Evolutionary conservation across 306 rosid genomes (phyloP).

Genomic region (apple (Malus domestica)): DNA sequence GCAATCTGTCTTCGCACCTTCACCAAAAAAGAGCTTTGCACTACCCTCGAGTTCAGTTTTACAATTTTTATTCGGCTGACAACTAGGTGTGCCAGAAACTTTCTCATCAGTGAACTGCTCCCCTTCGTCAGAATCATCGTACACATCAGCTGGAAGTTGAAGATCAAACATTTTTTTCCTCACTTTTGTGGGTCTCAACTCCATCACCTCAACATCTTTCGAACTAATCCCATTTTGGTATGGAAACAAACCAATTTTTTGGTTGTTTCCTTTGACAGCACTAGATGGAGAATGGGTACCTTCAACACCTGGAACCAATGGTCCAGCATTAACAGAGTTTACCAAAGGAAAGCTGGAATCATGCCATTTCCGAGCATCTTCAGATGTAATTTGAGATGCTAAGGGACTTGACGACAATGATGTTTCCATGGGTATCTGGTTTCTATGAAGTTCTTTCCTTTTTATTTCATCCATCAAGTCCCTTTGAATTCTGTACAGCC

Average conservation of each 20-base stretch:
- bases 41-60: slow-evolving; percentile 32
- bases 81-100: slow-evolving; percentile 28
- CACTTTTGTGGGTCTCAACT: slow-evolving; percentile 66
- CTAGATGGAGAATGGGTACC: slow-evolving; percentile 59
- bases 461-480: slow-evolving; percentile 77
- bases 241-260: slow-evolving; percentile 36
- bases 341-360: slow-evolving; percentile 40
- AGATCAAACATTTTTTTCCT: slow-evolving; percentile 82
- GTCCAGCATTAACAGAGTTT: slow-evolving; percentile 42
- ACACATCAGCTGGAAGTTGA: slow-evolving; percentile 82
- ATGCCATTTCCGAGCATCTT: slow-evolving; percentile 56
- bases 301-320: slow-evolving; percentile 47
- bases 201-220: slow-evolving; percentile 63
- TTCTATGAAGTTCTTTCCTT: slow-evolving; percentile 53
- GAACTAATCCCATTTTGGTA: slow-evolving; percentile 53
- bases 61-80: slow-evolving; percentile 35
- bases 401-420: slow-evolving; percentile 55
- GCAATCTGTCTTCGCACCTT: slow-evolving; percentile 32
- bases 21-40: slow-evolving; percentile 28
- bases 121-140: slow-evolving; percentile 76
- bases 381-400: slow-evolving; percentile 59
- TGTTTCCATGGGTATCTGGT: slow-evolving; percentile 44
- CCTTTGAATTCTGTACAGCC: slow-evolving; percentile 74
- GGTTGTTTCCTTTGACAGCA: slow-evolving; percentile 45
- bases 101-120: slow-evolving; percentile 62